A percentile compares a stretch with the other conserved stretches of the same genome.
phyloP scores from a whole-genome alignment of 2,329 filamentous ascomycete species.

The Dothistroma pini region DNA sequence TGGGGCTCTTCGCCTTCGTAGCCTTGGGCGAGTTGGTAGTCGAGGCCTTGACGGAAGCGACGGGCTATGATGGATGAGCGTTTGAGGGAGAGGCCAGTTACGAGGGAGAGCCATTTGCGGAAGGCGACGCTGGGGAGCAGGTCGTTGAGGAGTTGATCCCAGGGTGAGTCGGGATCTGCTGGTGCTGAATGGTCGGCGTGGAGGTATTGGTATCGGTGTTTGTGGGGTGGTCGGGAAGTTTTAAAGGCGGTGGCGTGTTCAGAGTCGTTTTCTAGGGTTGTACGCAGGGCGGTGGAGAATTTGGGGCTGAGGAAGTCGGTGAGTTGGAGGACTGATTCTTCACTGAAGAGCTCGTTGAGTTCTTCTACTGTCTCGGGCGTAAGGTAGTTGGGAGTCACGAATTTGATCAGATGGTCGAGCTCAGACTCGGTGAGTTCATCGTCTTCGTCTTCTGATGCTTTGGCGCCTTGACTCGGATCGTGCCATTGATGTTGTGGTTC shows the following conservation, averaged over 20 bases:
- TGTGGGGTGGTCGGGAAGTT: constrained; percentile 78
- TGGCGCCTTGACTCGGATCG: constrained; percentile 35
- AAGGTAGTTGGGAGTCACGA: constrained; percentile 84
- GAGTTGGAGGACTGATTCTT: constrained; percentile 79
- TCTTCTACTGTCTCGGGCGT: constrained; percentile 87
- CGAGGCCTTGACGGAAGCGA: constrained; percentile 78
- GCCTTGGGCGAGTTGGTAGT: constrained; percentile 90
- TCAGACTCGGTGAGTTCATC: constrained; percentile 68
- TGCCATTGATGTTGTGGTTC: constrained; percentile 64
- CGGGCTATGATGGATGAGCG: constrained; percentile 76
- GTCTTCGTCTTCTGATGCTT: constrained; percentile 47
- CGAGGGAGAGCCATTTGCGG: constrained; percentile 80
- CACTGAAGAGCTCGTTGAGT: constrained; percentile 72
- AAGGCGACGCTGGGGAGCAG: constrained; percentile 83
- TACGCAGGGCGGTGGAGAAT: constrained; percentile 68
- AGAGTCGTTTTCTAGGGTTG: constrained; percentile 67
- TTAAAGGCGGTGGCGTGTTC: constrained; percentile 24
- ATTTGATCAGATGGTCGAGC: constrained; percentile 84
- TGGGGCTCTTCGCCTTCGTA: constrained; percentile 70
- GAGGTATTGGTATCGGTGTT: constrained; percentile 87
- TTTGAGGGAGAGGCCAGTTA: constrained; percentile 70
- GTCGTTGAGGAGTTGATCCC: constrained; percentile 71
- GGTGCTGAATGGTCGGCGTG: constrained; percentile 39
- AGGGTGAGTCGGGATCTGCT: constrained; percentile 51
- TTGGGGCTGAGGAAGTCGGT: constrained; percentile 73